A percentile compares a stretch with the other conserved stretches of the same genome.
Conservation (phyloP, 1,284 basidiomycete genomes). For the Leccinum pachyderme region DNA sequence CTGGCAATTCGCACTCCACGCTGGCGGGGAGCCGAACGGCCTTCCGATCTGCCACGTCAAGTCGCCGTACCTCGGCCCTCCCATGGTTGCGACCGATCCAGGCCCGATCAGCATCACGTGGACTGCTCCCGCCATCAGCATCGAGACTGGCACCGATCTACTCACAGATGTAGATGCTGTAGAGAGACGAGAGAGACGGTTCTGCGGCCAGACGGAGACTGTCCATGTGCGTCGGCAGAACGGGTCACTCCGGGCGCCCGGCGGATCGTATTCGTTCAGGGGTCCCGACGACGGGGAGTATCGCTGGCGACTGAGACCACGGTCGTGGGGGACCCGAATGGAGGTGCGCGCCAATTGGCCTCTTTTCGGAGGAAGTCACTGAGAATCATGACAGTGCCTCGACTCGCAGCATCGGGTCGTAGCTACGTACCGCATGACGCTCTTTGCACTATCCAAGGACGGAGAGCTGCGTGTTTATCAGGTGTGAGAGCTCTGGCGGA, state of each 20-base stretch:
- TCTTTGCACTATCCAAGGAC: conserved; percentile 32
- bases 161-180: neutral
- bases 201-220: neutral
- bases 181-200: neutral
- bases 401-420: conserved; percentile 23
- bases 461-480: conserved; percentile 33
- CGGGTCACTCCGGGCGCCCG: neutral
- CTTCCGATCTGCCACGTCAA: conserved; percentile 23
- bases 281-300: conserved; percentile 26
- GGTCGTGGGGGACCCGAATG: conserved; percentile 15
- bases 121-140: neutral
- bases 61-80: conserved; percentile 31
- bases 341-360: conserved; percentile 18
- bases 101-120: conserved; percentile 23
- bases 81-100: conserved; percentile 7
- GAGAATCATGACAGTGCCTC: conserved; percentile 32
- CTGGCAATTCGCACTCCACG: conserved; percentile 27
- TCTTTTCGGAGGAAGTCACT: neutral
- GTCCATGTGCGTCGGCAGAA: conserved; percentile 17
- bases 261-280: conserved; percentile 19
- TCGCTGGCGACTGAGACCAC: conserved; percentile 22
- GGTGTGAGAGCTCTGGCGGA: conserved; percentile 17
- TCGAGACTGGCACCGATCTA: neutral
- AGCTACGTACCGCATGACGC: conserved; percentile 33
- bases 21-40: conserved; percentile 19